Percentiles rank a stretch among this genome's conserved stretches.
phyloP scores from a whole-genome alignment of 2,329 filamentous ascomycete genomes.

The Fusarium camptoceras region DNA sequence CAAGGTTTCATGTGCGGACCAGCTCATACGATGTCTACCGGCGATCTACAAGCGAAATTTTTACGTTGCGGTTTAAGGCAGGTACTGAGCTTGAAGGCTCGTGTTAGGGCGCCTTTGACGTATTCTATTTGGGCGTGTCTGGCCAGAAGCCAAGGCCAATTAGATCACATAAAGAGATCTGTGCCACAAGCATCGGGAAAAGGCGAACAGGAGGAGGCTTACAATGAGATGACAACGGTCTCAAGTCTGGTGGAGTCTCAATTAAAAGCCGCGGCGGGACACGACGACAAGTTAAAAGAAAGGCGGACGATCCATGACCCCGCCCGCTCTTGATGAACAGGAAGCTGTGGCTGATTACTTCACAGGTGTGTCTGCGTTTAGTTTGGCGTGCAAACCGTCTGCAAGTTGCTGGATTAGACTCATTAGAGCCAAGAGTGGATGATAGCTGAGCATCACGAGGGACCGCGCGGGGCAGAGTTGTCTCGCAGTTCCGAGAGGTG shows the following conservation, averaged over 20 bases:
- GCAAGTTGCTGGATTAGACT: constrained; percentile 25
- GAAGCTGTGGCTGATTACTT: constrained; percentile 43
- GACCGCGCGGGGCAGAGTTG: constrained; percentile 33
- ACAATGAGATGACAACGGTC: constrained; percentile 26
- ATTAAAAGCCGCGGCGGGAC: constrained; percentile 31
- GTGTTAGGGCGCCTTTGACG: constrained; percentile 20
- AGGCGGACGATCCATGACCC: constrained; percentile 34
- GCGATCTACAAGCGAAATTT: constrained; percentile 36
- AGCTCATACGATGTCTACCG: constrained; percentile 32
- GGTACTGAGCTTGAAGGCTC: constrained; percentile 31
- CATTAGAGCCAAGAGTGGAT: constrained; percentile 24
- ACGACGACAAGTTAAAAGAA: constrained; percentile 22
- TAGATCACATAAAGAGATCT: constrained; percentile 9
- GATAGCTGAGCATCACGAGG: constrained; percentile 42
- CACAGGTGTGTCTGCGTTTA: constrained; percentile 9
- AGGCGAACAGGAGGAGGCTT: constrained; percentile 27
- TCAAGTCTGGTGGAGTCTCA: constrained; percentile 20
- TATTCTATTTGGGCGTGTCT: constrained; percentile 4
- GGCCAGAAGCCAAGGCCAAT: constrained; percentile 20
- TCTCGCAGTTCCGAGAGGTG: constrained; percentile 23
- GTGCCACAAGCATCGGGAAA: constrained; percentile 10
- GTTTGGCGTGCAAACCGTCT: constrained; percentile 10
- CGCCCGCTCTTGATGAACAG: constrained; percentile 8
- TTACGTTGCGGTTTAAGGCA: constrained; percentile 38
- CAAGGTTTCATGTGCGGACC: constrained; percentile 44